phyloP scores from a whole-genome alignment of 2,329 filamentous ascomycete species.

The Endoconidiophora laricicola region DNA sequence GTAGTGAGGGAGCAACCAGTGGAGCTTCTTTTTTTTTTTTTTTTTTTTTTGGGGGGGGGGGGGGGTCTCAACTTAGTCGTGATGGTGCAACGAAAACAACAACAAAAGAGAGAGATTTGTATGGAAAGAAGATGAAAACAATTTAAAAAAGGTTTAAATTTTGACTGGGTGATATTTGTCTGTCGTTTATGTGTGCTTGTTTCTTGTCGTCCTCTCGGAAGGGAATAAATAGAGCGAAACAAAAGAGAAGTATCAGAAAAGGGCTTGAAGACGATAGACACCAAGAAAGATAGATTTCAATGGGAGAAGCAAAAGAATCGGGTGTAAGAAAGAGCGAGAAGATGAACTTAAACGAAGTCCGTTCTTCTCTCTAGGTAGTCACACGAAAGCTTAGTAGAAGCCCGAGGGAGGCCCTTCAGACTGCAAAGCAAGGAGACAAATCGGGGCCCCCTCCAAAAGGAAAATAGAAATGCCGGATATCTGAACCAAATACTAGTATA shows the following conservation, averaged over 20 bases:
- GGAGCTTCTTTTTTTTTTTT: too few species aligned
- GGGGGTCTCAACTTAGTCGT: too few species aligned
- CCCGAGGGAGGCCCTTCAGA: too few species aligned
- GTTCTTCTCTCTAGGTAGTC: too few species aligned
- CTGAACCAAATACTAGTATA: not conserved
- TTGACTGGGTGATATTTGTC: not conserved
- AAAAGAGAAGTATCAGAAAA: too few species aligned
- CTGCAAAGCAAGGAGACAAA: not conserved
- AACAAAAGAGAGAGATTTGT: not conserved
- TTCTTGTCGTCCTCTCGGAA: not conserved
- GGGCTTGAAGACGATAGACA: too few species aligned
- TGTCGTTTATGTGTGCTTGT: not conserved
- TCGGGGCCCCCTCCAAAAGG: not conserved
- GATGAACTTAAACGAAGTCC: too few species aligned
- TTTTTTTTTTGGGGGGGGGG: too few species aligned
- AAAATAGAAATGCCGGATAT: not conserved
- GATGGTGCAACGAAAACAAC: not conserved
- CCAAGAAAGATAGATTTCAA: too few species aligned
- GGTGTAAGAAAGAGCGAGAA: too few species aligned
- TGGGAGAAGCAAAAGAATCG: too few species aligned
- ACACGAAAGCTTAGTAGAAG: not conserved
- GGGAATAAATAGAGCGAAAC: not conserved
- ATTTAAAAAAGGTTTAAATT: not conserved
- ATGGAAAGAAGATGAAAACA: not conserved
- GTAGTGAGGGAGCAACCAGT: conserved; percentile 1